Percentiles rank a stretch among this genome's conserved stretches.
Conservation (phyloP, 2,329 filamentous ascomycete genomes). For the Tolypocladium nubicola region DNA sequence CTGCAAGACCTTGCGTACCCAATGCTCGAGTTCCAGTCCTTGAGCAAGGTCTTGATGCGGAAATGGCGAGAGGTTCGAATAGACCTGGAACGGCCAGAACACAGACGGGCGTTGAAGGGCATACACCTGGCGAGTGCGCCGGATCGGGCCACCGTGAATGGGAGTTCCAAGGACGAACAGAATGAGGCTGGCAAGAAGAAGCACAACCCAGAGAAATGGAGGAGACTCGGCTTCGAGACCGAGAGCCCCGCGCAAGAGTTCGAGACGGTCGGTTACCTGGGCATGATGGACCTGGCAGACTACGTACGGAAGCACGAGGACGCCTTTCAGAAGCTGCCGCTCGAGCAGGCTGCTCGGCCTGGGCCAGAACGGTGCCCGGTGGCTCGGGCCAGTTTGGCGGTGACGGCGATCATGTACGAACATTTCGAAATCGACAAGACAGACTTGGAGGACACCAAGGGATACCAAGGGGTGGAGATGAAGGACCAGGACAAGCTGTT, state of each 20-base stretch:
- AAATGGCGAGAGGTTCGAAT: conserved; percentile 84
- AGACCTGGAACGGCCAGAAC: conserved; percentile 78
- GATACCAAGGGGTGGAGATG: conserved; percentile 62
- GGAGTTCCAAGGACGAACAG: conserved; percentile 25
- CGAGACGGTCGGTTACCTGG: conserved; percentile 73
- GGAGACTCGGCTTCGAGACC: conserved; percentile 79
- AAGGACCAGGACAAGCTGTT: conserved; percentile 81
- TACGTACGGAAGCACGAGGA: conserved; percentile 90
- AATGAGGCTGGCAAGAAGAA: conserved; percentile 37
- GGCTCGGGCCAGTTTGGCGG: conserved; percentile 72
- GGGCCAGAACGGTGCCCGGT: conserved; percentile 71
- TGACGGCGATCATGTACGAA: conserved; percentile 84
- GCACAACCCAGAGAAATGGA: conserved; percentile 88
- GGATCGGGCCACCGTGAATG: conserved; percentile 34
- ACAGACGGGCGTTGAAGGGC: conserved; percentile 75
- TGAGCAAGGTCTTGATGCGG: conserved; percentile 77
- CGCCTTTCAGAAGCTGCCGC: conserved; percentile 78
- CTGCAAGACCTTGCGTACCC: conserved; percentile 85
- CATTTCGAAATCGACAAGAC: conserved; percentile 89
- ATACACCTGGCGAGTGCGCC: conserved; percentile 75
- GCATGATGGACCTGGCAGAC: conserved; percentile 95
- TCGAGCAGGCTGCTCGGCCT: conserved; percentile 75
- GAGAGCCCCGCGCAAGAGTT: conserved; percentile 85
- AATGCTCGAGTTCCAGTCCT: conserved; percentile 81
- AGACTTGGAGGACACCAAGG: conserved; percentile 68